Evolutionary conservation across 73 alveolate species (phyloP).

Genomic region (Urostyla sp.): DNA sequence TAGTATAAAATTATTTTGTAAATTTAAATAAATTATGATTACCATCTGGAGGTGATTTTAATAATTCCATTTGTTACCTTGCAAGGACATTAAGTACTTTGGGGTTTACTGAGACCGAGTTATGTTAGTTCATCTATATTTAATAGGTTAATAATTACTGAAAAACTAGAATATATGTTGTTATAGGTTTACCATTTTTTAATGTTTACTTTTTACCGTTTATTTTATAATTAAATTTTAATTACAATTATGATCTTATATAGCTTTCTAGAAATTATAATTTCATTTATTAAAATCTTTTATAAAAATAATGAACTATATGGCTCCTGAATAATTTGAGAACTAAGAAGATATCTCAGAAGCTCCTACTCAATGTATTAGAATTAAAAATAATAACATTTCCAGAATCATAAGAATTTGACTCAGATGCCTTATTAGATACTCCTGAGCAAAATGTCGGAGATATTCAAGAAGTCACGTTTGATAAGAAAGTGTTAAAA

Average conservation of each 20-base stretch:
- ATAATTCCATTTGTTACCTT: slow-evolving; percentile 37
- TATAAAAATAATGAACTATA: no score
- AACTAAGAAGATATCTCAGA: no score
- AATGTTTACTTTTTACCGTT: slow-evolving; percentile 35
- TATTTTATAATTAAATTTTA: slow-evolving; percentile 31
- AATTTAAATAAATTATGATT: neutral
- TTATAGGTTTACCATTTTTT: slow-evolving; percentile 7
- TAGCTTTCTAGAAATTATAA: no score
- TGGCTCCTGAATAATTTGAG: no score
- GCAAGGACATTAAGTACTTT: slow-evolving; percentile 56
- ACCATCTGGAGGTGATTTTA: slow-evolving; percentile 46
- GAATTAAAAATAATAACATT: no score
- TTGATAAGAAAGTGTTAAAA: slow-evolving; percentile 22
- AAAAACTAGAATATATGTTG: neutral
- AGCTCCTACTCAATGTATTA: neutral
- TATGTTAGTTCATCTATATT: slow-evolving; percentile 17
- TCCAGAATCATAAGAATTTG: neutral
- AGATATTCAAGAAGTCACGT: slow-evolving; percentile 22
- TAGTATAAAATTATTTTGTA: neutral
- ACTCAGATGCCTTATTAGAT: slow-evolving; percentile 48
- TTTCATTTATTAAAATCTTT: no score
- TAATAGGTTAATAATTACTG: neutral
- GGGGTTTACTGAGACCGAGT: slow-evolving; percentile 33
- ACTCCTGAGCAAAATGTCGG: slow-evolving; percentile 33
- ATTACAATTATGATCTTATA: no score